phyloP scores from a whole-genome alignment of 2,329 filamentous ascomycete genomes.

The Aspergillus bombycis region DNA sequence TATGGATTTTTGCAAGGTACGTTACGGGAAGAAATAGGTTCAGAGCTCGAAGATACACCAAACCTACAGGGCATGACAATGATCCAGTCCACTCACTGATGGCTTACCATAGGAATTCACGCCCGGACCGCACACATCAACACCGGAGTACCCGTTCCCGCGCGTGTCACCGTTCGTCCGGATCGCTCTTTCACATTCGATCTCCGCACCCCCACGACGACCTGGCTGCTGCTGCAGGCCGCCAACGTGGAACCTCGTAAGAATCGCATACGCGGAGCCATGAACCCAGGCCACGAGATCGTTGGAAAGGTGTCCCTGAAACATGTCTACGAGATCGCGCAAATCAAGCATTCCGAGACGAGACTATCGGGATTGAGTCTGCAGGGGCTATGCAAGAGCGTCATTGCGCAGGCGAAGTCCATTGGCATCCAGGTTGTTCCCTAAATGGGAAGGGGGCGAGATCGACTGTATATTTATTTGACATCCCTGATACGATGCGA shows the following conservation, averaged over 20 bases:
- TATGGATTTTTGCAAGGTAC: constrained; percentile 99
- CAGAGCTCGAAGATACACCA: neutral
- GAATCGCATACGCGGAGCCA: constrained; percentile 74
- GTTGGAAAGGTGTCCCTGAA: constrained; percentile 90
- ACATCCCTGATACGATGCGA: constrained; percentile 17
- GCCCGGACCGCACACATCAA: constrained; percentile 84
- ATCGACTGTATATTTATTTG: constrained; percentile 15
- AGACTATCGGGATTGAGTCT: constrained; percentile 72
- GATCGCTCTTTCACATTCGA: constrained; percentile 95
- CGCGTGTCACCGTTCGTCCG: constrained; percentile 86
- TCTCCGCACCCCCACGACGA: constrained; percentile 90
- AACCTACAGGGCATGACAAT: neutral
- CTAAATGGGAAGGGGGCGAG: constrained; percentile 38
- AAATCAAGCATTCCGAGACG: constrained; percentile 84
- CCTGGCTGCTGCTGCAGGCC: constrained; percentile 83
- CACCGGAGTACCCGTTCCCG: constrained; percentile 83
- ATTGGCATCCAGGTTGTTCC: constrained; percentile 73
- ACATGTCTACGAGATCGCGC: constrained; percentile 96
- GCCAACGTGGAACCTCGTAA: constrained; percentile 73
- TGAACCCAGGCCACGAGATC: constrained; percentile 72
- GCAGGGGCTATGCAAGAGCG: constrained; percentile 71
- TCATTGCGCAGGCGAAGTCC: constrained; percentile 75
- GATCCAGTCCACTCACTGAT: neutral
- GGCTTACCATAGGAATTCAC: constrained; percentile 75
- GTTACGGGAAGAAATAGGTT: constrained; percentile 5